Evolutionary conservation across 192 early-diverging fungal genomes (phyloP), one percentile per base, ranked within the genome.

Genomic region (Gaertneriomyces sp.): DNA sequence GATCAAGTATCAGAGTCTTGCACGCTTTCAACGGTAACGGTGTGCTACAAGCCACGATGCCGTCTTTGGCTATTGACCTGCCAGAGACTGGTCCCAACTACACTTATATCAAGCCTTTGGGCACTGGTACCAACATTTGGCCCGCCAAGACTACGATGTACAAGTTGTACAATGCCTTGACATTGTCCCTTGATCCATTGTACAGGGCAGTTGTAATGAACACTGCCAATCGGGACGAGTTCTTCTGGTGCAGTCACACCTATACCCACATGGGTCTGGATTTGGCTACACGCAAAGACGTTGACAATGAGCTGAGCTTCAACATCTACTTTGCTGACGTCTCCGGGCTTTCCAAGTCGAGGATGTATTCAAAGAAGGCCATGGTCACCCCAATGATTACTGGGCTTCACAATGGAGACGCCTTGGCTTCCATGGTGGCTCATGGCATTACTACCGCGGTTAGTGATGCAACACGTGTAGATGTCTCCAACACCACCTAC

Each of bases 1-100:
- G 77, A 16, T 80, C 77, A 12, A 47, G 17, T 19, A 38, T 80
- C 17, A 68, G 49, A 43, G 41, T 80, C 40, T 70, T 76, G 40
- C 40, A 81, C 10, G 74, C 54, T 8, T 73, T 66, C 64, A 80
- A 80, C 42, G 78, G 76, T 14, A 81, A 77, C 47, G 76, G 76
- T 55, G 46, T 81, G 16, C 43, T 78, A 19, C 55, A 69, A 38
- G 42, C n/a, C 3, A 43, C 55, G 39, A 12, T 20, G 40, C 44
- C 60, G 39, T 25, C 20, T 7, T 12, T 71, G 47, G 57, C 45
- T 17, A 17, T 52, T 12, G 42, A 78, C 52, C 14, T 74, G 7
- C 46, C 61, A 42, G 42, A 58, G 25, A 55, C 58, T 16, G 60
- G 63, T 9, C 3, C 60, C 9, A 49, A 40, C 11, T 42, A 62